Percentiles rank a stretch among this genome's conserved stretches.
Conservation (phyloP, 2,329 filamentous ascomycete species). For the Cercospora canescens region DNA sequence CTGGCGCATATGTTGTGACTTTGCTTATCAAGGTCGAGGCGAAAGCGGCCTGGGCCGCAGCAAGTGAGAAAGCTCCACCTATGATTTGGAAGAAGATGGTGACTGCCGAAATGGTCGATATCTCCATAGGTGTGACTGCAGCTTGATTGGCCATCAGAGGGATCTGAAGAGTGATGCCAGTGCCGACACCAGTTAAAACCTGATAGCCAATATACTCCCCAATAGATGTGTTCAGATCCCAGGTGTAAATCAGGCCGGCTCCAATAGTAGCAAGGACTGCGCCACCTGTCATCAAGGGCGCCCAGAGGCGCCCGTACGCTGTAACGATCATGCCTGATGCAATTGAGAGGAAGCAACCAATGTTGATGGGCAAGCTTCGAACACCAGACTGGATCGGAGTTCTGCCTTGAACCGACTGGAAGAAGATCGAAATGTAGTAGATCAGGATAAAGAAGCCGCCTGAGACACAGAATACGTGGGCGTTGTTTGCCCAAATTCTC, state of each 20-base stretch:
- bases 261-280: conserved; percentile 10
- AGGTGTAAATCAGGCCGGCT: conserved; percentile 45
- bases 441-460: not conserved
- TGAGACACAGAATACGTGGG: not conserved
- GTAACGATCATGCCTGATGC: not conserved
- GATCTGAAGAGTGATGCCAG: conserved; percentile 44
- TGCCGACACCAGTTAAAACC: conserved; percentile 45
- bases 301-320: not conserved
- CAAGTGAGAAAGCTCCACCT: conserved; percentile 44
- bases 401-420: not conserved
- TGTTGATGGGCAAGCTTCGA: not conserved
- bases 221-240: conserved; percentile 39
- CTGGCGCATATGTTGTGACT: conserved; percentile 36
- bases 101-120: conserved; percentile 40
- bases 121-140: conserved; percentile 35
- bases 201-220: conserved; percentile 41
- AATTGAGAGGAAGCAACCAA: not conserved
- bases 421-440: not conserved
- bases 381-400: not conserved
- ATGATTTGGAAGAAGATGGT: conserved; percentile 45
- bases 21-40: conserved; percentile 43
- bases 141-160: conserved; percentile 43
- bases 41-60: conserved; percentile 45
- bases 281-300: not conserved
- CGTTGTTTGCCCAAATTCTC: conserved; percentile 28